These are phyloP conservation scores for Lachancea quebecensis DNA, from an alignment of 805 yeast genomes.

Conservation along the genomic window DNA sequence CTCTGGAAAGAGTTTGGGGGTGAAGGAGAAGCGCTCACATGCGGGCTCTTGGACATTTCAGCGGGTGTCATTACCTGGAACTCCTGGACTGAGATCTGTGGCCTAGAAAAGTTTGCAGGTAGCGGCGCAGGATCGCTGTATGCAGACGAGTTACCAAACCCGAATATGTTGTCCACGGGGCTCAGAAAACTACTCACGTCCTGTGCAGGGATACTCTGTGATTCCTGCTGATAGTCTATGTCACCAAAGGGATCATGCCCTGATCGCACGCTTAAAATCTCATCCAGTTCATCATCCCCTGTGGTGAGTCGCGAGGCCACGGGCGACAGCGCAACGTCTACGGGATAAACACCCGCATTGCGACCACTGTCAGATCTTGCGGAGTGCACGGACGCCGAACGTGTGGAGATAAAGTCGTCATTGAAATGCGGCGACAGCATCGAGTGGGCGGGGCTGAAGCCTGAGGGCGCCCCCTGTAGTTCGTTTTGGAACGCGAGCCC, in stretches of 20 bases:
- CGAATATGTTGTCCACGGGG: not conserved
- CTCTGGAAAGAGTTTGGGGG: conserved; percentile 2
- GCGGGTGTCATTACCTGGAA: conserved; percentile 13
- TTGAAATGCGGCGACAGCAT: conserved; percentile 1
- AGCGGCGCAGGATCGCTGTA: not conserved
- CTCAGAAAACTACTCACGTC: not conserved
- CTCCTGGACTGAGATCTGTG: conserved; percentile 24
- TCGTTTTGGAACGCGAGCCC: not conserved
- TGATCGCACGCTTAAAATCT: conserved; percentile 26
- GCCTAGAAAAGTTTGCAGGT: conserved; percentile 5
- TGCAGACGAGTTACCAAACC: not conserved
- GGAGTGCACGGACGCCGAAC: conserved; percentile 4
- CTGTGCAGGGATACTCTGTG: not conserved
- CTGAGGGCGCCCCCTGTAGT: not conserved
- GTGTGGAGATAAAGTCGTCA: conserved; percentile 2
- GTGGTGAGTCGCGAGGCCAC: conserved; percentile 20
- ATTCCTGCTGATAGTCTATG: not conserved
- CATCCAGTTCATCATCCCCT: conserved; percentile 26
- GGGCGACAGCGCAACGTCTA: conserved; percentile 24
- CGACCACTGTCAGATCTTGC: not conserved
- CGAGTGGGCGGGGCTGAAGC: not conserved
- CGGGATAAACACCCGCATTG: not conserved
- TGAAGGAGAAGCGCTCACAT: conserved; percentile 2
- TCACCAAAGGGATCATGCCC: conserved; percentile 7
- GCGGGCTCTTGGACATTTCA: not conserved